Evolutionary conservation across 1,139 yeast species (phyloP).

Genomic region (Geotrichum fermentans): DNA sequence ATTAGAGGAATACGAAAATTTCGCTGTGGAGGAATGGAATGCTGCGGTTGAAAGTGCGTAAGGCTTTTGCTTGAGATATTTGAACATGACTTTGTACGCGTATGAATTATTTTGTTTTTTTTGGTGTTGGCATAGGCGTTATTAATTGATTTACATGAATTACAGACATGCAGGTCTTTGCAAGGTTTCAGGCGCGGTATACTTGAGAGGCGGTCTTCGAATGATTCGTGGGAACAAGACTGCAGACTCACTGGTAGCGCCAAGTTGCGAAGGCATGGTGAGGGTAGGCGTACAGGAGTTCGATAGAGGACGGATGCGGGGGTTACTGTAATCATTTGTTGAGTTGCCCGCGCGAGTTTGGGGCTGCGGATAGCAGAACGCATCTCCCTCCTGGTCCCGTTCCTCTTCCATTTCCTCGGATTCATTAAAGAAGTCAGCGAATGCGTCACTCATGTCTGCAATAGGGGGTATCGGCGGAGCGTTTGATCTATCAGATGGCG

Average conservation of each 20-base stretch:
- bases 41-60: slow-evolving; percentile 5
- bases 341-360: not conserved
- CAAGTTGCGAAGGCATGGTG: not conserved
- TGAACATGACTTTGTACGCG: too few species aligned
- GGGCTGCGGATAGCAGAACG: not conserved
- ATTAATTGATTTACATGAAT: not conserved
- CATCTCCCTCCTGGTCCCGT: not conserved
- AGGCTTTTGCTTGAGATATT: too few species aligned
- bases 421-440: not conserved
- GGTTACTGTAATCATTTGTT: not conserved
- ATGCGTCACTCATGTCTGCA: not conserved
- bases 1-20: slow-evolving; percentile 51
- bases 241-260: not conserved
- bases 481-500: not conserved
- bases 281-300: not conserved
- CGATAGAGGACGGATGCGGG: not conserved
- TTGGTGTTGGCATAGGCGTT: not conserved
- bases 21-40: slow-evolving; percentile 42
- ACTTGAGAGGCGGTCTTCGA: not conserved
- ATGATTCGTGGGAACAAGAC: slow-evolving; percentile 9
- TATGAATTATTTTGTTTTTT: not conserved
- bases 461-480: not conserved
- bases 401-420: not conserved
- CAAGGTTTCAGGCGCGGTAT: not conserved
- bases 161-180: not conserved